Evolutionary conservation across 805 yeast genomes (phyloP).

Genomic region (Wickerhamomyces kurtzmanii): DNA sequence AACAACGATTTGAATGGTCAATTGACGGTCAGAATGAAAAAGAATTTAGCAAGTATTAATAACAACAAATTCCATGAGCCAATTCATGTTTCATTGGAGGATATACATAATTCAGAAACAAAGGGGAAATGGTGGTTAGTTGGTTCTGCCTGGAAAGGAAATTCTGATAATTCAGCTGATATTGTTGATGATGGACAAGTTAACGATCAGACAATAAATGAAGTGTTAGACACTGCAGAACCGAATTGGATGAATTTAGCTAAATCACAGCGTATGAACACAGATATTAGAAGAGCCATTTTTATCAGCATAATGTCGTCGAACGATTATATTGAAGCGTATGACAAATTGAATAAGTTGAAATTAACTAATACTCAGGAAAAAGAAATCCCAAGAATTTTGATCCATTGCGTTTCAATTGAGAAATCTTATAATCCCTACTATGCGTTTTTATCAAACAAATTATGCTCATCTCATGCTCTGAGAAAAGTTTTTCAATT

Average conservation of each 20-base stretch:
- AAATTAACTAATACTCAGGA: slow-evolving; percentile 72
- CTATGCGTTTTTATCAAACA: slow-evolving; percentile 71
- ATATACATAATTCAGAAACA: slow-evolving; percentile 65
- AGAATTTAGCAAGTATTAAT: slow-evolving; percentile 45
- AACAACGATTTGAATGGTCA: slow-evolving; percentile 43
- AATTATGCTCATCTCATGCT: slow-evolving; percentile 65
- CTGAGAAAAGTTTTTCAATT: slow-evolving; percentile 82
- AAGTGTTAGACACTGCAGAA: slow-evolving; percentile 15
- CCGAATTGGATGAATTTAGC: slow-evolving; percentile 91
- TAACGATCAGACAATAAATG: slow-evolving; percentile 9
- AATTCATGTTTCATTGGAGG: slow-evolving; percentile 73
- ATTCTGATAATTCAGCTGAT: slow-evolving; percentile 18
- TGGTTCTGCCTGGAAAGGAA: slow-evolving; percentile 95
- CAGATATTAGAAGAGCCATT: slow-evolving; percentile 89
- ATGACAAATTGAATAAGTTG: slow-evolving; percentile 70
- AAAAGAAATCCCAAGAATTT: slow-evolving; percentile 76
- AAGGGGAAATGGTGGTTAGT: slow-evolving; percentile 99
- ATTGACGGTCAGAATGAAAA: slow-evolving; percentile 49
- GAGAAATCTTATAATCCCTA: slow-evolving; percentile 86
- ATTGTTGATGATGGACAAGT: slow-evolving; percentile 14
- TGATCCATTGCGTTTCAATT: slow-evolving; percentile 77
- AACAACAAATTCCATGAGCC: slow-evolving; percentile 53
- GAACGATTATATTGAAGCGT: slow-evolving; percentile 83
- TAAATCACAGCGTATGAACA: slow-evolving; percentile 81
- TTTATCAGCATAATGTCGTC: slow-evolving; percentile 95